These are phyloP conservation scores for Aspergillus arachidicola DNA, from an alignment of 2,329 filamentous ascomycete species.

Conservation along the genomic window DNA sequence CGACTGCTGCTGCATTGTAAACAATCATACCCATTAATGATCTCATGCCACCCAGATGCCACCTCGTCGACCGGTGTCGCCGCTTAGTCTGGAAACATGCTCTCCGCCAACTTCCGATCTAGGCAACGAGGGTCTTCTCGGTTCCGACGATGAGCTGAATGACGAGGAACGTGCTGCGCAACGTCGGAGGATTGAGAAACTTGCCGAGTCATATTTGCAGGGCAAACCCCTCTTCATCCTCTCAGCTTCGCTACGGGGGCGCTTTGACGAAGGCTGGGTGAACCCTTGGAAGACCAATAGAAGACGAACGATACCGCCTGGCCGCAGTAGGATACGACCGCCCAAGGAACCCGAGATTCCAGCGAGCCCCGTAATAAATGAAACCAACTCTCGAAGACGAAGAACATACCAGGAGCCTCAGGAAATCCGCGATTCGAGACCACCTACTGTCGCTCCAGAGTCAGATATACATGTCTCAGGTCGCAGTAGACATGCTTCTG, in stretches of 20 bases:
- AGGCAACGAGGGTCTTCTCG: constrained; percentile 31
- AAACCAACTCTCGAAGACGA: constrained; percentile 30
- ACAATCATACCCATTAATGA: constrained; percentile 15
- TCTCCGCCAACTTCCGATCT: constrained; percentile 26
- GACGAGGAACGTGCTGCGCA: constrained; percentile 37
- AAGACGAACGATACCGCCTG: constrained; percentile 13
- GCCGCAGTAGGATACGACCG: neutral
- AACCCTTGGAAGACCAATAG: constrained; percentile 48
- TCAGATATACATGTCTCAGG: neutral
- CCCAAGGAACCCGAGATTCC: constrained; percentile 3
- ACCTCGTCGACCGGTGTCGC: constrained; percentile 33
- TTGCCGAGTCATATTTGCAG: constrained; percentile 45
- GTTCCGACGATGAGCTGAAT: constrained; percentile 45
- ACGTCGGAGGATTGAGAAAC: constrained; percentile 45
- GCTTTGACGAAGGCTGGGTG: constrained; percentile 47
- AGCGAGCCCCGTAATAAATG: constrained; percentile 28
- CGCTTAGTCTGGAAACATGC: constrained; percentile 40
- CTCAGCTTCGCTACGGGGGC: constrained; percentile 48
- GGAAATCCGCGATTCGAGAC: constrained; percentile 2
- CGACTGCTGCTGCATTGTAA: constrained; percentile 23
- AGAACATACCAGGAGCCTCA: constrained; percentile 21
- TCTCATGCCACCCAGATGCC: constrained; percentile 32
- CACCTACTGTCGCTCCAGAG: constrained; percentile 1
- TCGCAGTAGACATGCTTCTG: neutral
- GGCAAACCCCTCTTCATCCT: constrained; percentile 49